These are phyloP conservation scores for Detonula confervacea DNA, from an alignment of 352 stramenopile species.

Conservation along the genomic window DNA sequence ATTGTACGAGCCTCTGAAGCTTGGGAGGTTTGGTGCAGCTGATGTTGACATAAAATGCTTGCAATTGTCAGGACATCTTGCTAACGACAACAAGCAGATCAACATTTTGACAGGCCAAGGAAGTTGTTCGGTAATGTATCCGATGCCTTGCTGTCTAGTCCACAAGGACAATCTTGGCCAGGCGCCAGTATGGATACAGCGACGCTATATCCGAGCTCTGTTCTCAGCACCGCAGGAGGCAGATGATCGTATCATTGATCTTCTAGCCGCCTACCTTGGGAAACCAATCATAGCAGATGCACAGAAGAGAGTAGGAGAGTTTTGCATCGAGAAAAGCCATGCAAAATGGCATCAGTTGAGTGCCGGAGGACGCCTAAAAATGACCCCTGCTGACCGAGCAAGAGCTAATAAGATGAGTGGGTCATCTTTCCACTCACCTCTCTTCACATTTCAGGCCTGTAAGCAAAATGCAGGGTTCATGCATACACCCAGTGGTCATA, in stretches of 20 bases:
- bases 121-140: background rate
- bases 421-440: background rate
- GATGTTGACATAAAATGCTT: background rate
- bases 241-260: background rate
- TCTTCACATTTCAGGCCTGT: background rate
- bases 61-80: background rate
- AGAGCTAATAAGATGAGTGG: background rate
- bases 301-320: background rate
- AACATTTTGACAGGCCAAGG: background rate
- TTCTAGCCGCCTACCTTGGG: background rate
- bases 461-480: conserved; percentile 2
- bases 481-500: background rate
- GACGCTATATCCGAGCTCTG: background rate
- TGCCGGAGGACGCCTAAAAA: background rate
- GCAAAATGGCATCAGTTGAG: background rate
- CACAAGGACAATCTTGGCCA: background rate
- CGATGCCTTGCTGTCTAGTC: background rate
- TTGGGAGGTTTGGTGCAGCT: background rate
- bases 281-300: background rate
- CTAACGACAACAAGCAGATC: conserved; percentile 4
- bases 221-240: background rate
- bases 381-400: background rate
- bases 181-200: background rate
- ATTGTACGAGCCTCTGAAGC: background rate
- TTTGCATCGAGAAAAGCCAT: background rate